Base-by-base conservation (phyloP, 805 yeast genomes). In the Yarrowia sp. region DNA sequence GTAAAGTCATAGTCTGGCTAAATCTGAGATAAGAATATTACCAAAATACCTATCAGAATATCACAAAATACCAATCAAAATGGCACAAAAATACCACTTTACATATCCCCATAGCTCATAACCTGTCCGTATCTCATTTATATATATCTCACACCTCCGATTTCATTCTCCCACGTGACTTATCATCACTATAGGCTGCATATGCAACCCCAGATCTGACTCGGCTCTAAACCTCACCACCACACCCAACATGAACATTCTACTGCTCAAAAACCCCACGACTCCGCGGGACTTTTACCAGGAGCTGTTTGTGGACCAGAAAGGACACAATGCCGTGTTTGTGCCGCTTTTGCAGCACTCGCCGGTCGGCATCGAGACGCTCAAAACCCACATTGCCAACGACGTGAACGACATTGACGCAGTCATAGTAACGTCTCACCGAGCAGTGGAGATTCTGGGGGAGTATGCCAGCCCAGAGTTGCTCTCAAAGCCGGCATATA, bases 391-490 rank as follows among this genome's bases (percentile, higher is more conserved):
- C 11, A 70, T 71, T 2, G 79, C 84, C 5, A 70, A 71, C 0
- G 77, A 76, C 10, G 85, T 83, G 67, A 66, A 82, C 0, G 52
- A 70, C 1, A 69, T 80, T 30, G 79, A 81, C 43, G 82, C 86
- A 0, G 75, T 91, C 38, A 87, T 93, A 10, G 85, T 93, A 4
- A 92, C 98, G 0, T 89, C 96, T 1, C 98, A 93, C 73, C 75
- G 98, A 68, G 96, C 97, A 1, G 96, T 92, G 0, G 97, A 92
- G 69, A 86, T 90, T 5, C 8, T 68, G 66, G 63, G 56, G 41
- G 6, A 24, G 38, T 28, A 11, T 35, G 35, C 61, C 16, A 54
- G 33, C 12, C 33, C 48, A 3, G 61, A 24, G 21, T 52, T 68
- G 14, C 66, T 69, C 10, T 16, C 48, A 3, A 67, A 70, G 66